Percentiles rank a stretch among this genome's conserved stretches.
phyloP scores from a whole-genome alignment of 108 stramenopile genomes.

The Discostella stelligeroides region DNA sequence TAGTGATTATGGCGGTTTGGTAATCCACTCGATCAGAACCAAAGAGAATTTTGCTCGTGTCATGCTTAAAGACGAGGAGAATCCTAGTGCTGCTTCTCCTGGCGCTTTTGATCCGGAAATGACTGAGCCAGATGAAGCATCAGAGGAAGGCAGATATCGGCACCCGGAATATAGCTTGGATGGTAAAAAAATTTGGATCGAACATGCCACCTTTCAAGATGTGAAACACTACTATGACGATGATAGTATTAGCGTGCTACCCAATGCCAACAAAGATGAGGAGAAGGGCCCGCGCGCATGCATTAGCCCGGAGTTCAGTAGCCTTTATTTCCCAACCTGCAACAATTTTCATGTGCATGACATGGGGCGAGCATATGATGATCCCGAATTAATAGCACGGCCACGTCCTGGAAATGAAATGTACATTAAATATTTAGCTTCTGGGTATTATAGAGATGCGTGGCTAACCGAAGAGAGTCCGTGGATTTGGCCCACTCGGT shows the following conservation, averaged over 20 bases:
- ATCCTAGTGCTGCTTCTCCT: conserved; percentile 2
- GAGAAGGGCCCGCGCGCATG: conserved; percentile 27
- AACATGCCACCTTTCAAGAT: conserved; percentile 8
- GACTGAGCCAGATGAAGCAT: background rate
- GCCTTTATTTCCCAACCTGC: conserved; percentile 60
- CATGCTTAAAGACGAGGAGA: conserved; percentile 9
- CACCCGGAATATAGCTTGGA: conserved; percentile 9
- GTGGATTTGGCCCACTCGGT: conserved; percentile 30
- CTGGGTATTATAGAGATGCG: conserved; percentile 73
- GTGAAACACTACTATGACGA: conserved; percentile 25
- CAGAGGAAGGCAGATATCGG: background rate
- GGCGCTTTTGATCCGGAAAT: conserved; percentile 39
- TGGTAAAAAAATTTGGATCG: conserved; percentile 11
- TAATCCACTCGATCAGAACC: conserved; percentile 15
- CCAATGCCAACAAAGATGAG: conserved; percentile 11
- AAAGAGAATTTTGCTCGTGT: conserved; percentile 7
- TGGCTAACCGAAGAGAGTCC: conserved; percentile 55
- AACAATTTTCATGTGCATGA: conserved; percentile 67
- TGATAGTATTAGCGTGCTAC: conserved; percentile 10
- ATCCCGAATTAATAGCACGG: conserved; percentile 6
- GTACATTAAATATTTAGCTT: conserved; percentile 48
- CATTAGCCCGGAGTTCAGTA: conserved; percentile 19
- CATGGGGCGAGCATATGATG: conserved; percentile 48
- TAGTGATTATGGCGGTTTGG: conserved; percentile 24
- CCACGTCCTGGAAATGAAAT: conserved; percentile 43